Conservation (phyloP, 2,329 filamentous ascomycete genomes). For the Fonsecaea pedrosoi region DNA sequence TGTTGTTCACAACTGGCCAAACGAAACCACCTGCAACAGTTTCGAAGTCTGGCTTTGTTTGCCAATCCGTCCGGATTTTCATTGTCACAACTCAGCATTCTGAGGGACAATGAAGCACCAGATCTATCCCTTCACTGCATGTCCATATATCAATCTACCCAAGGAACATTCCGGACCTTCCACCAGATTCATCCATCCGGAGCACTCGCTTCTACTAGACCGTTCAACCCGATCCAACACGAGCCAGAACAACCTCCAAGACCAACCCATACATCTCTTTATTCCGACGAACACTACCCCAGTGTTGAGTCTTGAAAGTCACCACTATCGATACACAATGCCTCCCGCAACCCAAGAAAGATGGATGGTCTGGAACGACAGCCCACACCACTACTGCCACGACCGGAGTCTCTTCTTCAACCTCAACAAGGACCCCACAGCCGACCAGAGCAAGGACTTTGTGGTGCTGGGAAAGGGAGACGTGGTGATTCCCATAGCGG, state of each 20-base stretch:
- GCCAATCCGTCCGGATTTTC: background rate
- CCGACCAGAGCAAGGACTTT: background rate
- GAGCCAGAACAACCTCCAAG: background rate
- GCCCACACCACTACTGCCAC: slow-evolving; percentile 18
- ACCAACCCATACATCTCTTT: background rate
- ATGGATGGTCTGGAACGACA: slow-evolving; percentile 16
- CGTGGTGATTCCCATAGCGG: slow-evolving; percentile 1
- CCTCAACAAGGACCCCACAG: background rate
- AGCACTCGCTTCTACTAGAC: background rate
- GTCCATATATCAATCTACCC: background rate
- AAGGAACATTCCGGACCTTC: background rate
- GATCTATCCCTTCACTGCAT: background rate
- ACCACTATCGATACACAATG: background rate
- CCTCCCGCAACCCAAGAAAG: slow-evolving; percentile 17
- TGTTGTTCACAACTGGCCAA: background rate
- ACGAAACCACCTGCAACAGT: background rate
- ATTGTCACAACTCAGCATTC: background rate
- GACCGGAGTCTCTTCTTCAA: slow-evolving; percentile 10
- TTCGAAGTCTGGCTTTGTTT: background rate
- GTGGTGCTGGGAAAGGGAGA: slow-evolving; percentile 10
- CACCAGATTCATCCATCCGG: background rate
- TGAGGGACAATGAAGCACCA: background rate
- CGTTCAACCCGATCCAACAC: background rate
- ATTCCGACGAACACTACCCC: background rate
- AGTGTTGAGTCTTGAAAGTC: background rate